phyloP scores from a whole-genome alignment of 2,329 filamentous ascomycete genomes.

The Trichocomaceae sp. region DNA sequence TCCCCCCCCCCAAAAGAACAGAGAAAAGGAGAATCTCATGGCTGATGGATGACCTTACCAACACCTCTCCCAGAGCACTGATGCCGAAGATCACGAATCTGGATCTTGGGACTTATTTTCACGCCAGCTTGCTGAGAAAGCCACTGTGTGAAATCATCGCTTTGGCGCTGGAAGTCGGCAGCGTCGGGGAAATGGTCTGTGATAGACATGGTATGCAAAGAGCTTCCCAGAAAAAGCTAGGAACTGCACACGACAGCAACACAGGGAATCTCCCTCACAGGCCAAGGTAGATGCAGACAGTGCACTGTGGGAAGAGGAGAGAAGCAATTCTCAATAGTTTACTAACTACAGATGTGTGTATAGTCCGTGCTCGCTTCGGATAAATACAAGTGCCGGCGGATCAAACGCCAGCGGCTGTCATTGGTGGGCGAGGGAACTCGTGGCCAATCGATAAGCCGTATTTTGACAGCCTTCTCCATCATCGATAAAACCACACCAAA shows the following conservation, averaged over 20 bases:
- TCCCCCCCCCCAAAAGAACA: conserved; percentile 5
- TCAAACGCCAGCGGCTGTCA: neutral
- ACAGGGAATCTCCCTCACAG: neutral
- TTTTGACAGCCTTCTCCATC: conserved; percentile 1
- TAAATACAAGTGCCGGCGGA: conserved; percentile 13
- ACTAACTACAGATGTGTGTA: conserved; percentile 17
- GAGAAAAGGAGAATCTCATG: conserved; percentile 15
- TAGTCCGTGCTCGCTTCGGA: conserved; percentile 18
- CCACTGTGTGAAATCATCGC: conserved; percentile 52
- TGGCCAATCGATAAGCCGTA: conserved; percentile 26
- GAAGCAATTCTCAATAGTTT: neutral
- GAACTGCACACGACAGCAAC: neutral
- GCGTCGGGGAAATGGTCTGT: conserved; percentile 28
- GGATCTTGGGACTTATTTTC: conserved; percentile 52
- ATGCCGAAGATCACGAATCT: conserved; percentile 51
- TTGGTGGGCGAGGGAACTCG: neutral
- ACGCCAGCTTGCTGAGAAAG: conserved; percentile 46
- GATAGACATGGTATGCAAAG: conserved; percentile 28
- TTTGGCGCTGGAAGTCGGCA: conserved; percentile 40
- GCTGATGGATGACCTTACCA: conserved; percentile 43
- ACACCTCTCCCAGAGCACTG: conserved; percentile 56
- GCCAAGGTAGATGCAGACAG: neutral
- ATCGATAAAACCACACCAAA: neutral
- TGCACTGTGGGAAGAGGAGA: neutral
- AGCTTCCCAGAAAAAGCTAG: neutral